Percentiles rank a stretch among this genome's conserved stretches.
Conservation (phyloP, 805 yeast genomes). For the Spathaspora passalidarum region DNA sequence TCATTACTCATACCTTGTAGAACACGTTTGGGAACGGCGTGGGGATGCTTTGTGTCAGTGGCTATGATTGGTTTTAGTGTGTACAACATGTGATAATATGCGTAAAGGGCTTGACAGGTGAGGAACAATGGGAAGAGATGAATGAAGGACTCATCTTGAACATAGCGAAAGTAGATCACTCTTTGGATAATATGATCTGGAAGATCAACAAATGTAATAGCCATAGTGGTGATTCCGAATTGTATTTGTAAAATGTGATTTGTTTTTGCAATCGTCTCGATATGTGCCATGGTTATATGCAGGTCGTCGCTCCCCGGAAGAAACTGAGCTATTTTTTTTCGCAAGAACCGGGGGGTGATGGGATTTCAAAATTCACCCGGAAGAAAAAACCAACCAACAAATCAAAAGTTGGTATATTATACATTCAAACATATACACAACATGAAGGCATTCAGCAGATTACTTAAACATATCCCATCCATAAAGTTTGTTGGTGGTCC, state of each 20-base stretch:
- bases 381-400: neutral
- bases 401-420: neutral
- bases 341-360: neutral
- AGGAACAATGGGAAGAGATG: constrained; percentile 8
- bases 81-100: constrained; percentile 10
- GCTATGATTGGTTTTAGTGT: constrained; percentile 9
- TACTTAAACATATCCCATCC: constrained; percentile 56
- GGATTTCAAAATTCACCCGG: neutral
- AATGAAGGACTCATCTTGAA: neutral
- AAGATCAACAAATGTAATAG: constrained; percentile 3
- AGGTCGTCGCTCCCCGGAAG: neutral
- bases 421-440: neutral
- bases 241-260: neutral
- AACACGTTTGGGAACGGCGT: neutral
- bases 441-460: constrained; percentile 33
- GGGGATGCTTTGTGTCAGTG: neutral
- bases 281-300: neutral
- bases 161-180: constrained; percentile 8
- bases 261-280: neutral
- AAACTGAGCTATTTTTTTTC: neutral
- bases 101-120: constrained; percentile 12
- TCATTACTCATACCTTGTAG: neutral
- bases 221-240: no score
- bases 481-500: constrained; percentile 89
- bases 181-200: constrained; percentile 11